Conservation (phyloP, 768 basidiomycete species). For the Kockovaella imperatae region DNA sequence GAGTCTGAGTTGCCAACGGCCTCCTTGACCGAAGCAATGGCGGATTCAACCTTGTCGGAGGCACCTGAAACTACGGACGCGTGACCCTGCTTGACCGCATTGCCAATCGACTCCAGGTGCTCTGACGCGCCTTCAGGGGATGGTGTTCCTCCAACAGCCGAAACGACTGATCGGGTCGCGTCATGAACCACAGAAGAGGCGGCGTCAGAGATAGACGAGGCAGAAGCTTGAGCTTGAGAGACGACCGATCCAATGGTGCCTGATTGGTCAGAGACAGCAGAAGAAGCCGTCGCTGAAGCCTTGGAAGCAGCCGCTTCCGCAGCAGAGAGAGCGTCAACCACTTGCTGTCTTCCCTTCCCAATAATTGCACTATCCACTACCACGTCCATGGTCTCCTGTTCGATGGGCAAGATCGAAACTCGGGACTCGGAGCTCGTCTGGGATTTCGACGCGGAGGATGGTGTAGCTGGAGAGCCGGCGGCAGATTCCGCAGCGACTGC, state of each 20-base stretch:
- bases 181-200: conserved; percentile 23
- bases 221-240: conserved; percentile 11
- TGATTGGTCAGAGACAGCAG: conserved; percentile 24
- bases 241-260: conserved; percentile 13
- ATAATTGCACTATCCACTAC: conserved; percentile 25
- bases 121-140: conserved; percentile 26
- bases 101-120: conserved; percentile 22
- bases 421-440: conserved; percentile 4
- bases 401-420: conserved; percentile 29
- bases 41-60: conserved; percentile 12
- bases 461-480: conserved; percentile 1
- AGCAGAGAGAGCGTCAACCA: conserved; percentile 31
- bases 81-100: conserved; percentile 10
- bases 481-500: conserved; percentile 10
- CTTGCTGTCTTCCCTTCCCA: conserved; percentile 39
- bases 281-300: conserved; percentile 3
- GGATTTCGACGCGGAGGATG: neutral
- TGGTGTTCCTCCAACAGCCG: conserved; percentile 29
- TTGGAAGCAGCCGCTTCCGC: conserved; percentile 15
- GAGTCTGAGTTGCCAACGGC: no score
- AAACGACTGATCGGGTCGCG: conserved; percentile 22
- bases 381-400: conserved; percentile 24
- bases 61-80: conserved; percentile 16
- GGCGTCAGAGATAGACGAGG: conserved; percentile 17
- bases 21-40: conserved; percentile 9